phyloP scores from a whole-genome alignment of 2,329 filamentous ascomycete species.

The Talaromyces sp. region DNA sequence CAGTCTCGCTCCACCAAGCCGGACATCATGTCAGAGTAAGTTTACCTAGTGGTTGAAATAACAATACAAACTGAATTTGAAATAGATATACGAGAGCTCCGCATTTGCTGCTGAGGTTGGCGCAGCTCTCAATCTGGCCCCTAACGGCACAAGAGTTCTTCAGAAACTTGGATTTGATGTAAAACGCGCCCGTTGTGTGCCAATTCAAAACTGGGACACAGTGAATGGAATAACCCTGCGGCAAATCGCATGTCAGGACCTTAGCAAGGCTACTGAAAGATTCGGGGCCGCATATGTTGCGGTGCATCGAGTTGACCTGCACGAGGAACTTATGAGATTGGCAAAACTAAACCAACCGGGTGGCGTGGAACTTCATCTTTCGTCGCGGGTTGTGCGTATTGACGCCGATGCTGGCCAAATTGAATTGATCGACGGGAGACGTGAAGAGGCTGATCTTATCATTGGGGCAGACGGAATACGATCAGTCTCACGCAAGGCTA shows the following conservation, averaged over 20 bases:
- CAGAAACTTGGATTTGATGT: constrained; percentile 22
- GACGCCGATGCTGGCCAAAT: constrained; percentile 17
- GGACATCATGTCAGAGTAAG: constrained; percentile 21
- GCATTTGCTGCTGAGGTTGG: constrained; percentile 23
- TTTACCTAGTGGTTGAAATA: not conserved
- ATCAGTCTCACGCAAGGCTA: constrained; percentile 13
- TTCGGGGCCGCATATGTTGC: constrained; percentile 20
- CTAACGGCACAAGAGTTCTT: constrained; percentile 23
- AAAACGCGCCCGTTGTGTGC: constrained; percentile 18
- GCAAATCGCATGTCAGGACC: constrained; percentile 6
- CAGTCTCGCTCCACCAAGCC: constrained; percentile 21
- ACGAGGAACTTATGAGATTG: constrained; percentile 21
- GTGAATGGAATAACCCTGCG: constrained; percentile 18
- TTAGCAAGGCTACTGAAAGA: constrained; percentile 11
- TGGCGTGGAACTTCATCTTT: constrained; percentile 17
- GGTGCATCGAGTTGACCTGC: constrained; percentile 24
- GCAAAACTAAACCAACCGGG: not conserved
- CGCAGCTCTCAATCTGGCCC: constrained; percentile 24
- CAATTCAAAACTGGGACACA: constrained; percentile 16
- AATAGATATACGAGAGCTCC: constrained; percentile 25
- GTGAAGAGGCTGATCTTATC: constrained; percentile 23
- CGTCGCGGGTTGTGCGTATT: constrained; percentile 17
- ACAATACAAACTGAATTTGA: not conserved
- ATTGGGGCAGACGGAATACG: constrained; percentile 29
- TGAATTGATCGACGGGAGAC: constrained; percentile 16